These are phyloP conservation scores for Agaricales sp. DNA, from an alignment of 1,284 basidiomycete species.

Conservation along the genomic window DNA sequence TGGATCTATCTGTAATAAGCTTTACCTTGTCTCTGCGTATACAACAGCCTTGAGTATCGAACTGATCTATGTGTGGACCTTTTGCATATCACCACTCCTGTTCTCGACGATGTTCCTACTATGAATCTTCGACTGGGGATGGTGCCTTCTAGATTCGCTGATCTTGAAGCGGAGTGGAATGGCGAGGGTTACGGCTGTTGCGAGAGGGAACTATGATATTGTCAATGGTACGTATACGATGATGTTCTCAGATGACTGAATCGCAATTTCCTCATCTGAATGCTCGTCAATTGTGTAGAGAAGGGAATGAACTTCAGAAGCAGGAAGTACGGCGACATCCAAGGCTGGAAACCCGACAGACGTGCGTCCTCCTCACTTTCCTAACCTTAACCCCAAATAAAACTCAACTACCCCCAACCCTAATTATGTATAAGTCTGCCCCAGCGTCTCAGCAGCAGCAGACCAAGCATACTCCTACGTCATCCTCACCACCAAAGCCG, in stretches of 20 bases:
- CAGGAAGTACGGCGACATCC: not conserved
- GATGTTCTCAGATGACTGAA: too few species aligned
- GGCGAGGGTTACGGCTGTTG: constrained; percentile 1
- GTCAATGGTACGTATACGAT: not conserved
- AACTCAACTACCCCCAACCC: too few species aligned
- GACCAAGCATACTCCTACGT: constrained; percentile 33
- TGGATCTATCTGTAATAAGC: not conserved
- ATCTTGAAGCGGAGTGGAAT: not conserved
- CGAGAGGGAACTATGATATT: constrained; percentile 3
- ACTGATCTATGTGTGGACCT: too few species aligned
- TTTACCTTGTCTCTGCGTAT: too few species aligned
- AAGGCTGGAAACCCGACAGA: not conserved
- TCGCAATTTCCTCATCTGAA: too few species aligned
- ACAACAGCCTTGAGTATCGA: too few species aligned
- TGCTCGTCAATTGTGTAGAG: not conserved
- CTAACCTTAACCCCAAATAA: not conserved
- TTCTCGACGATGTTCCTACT: not conserved
- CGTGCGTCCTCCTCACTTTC: not conserved
- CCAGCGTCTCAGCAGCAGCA: not conserved
- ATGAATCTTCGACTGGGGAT: not conserved
- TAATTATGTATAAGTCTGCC: not conserved
- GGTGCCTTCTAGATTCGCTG: not conserved
- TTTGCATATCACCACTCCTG: too few species aligned
- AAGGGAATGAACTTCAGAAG: constrained; percentile 2
- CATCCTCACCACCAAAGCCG: constrained; percentile 41